These are phyloP conservation scores for Zopfia rhizophila DNA, from an alignment of 2,329 filamentous ascomycete species.

Conservation along the genomic window DNA sequence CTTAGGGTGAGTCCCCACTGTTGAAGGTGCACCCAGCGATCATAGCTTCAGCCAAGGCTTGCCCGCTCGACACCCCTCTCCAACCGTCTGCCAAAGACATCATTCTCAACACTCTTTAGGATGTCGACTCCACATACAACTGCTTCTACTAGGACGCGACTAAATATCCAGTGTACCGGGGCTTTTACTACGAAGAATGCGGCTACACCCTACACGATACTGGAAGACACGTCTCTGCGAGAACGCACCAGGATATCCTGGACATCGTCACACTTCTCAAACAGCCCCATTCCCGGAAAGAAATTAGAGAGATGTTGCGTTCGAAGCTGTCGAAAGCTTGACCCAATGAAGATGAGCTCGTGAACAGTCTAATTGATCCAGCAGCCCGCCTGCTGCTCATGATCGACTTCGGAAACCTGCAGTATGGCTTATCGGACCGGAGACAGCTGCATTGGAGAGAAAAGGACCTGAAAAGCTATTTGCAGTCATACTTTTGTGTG, in stretches of 20 bases:
- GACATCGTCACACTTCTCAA: slow-evolving; percentile 23
- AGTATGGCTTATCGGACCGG: slow-evolving; percentile 18
- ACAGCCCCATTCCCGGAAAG: slow-evolving; percentile 4
- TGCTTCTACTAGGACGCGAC: background rate
- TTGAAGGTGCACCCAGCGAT: too few relatives aligned
- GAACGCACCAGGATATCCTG: slow-evolving; percentile 30
- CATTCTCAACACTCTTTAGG: slow-evolving; percentile 15
- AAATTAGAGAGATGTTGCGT: slow-evolving; percentile 11
- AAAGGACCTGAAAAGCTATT: slow-evolving; percentile 10
- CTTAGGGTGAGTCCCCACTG: too few relatives aligned
- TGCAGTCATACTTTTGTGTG: slow-evolving; percentile 10
- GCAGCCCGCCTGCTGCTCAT: slow-evolving; percentile 25
- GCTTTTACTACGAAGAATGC: slow-evolving; percentile 27
- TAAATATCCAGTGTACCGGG: slow-evolving; percentile 19
- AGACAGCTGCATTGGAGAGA: slow-evolving; percentile 17
- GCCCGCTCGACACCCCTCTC: slow-evolving; percentile 12
- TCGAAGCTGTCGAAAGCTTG: slow-evolving; percentile 15
- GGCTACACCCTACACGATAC: slow-evolving; percentile 27
- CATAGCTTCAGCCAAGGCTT: too few relatives aligned
- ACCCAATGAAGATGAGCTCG: slow-evolving; percentile 18
- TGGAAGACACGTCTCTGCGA: slow-evolving; percentile 21
- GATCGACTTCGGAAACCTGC: slow-evolving; percentile 21
- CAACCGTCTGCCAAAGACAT: slow-evolving; percentile 4
- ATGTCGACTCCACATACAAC: background rate
- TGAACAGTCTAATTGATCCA: slow-evolving; percentile 27